Conservation (phyloP, 2,329 filamentous ascomycete species). For the Westerdykella sp. region DNA sequence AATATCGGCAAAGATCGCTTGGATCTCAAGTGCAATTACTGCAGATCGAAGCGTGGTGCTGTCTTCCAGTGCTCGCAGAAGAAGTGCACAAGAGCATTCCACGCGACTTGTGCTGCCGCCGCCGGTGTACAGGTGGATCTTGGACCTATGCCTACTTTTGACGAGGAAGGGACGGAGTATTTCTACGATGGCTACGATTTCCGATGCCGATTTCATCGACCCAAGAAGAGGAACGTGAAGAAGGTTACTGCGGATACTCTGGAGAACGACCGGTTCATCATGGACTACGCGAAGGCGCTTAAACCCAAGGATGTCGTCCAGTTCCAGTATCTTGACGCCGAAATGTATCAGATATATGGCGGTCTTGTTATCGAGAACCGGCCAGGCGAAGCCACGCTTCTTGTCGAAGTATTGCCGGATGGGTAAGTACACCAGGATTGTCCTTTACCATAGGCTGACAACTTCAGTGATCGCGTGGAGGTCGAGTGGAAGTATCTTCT, state of each 20-base stretch:
- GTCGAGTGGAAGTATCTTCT: slow-evolving; percentile 81
- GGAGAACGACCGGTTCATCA: slow-evolving; percentile 64
- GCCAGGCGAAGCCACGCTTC: slow-evolving; percentile 63
- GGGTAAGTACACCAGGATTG: slow-evolving; percentile 52
- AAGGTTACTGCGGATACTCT: slow-evolving; percentile 62
- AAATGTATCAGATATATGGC: slow-evolving; percentile 86
- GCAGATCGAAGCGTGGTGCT: slow-evolving; percentile 87
- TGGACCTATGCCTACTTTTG: slow-evolving; percentile 77
- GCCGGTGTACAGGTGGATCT: slow-evolving; percentile 90
- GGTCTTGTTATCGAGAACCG: slow-evolving; percentile 82
- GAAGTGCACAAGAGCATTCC: slow-evolving; percentile 89
- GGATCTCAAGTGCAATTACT: slow-evolving; percentile 91
- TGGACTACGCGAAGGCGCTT: slow-evolving; percentile 61
- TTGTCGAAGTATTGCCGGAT: slow-evolving; percentile 78
- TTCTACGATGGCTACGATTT: slow-evolving; percentile 89
- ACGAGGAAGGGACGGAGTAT: slow-evolving; percentile 86
- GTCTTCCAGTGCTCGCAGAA: slow-evolving; percentile 96
- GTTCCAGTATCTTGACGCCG: slow-evolving; percentile 67
- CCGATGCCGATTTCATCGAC: slow-evolving; percentile 87
- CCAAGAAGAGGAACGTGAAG: slow-evolving; percentile 80
- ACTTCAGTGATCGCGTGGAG: slow-evolving; percentile 61
- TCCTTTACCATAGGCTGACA: slow-evolving; percentile 9
- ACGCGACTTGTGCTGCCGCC: slow-evolving; percentile 87
- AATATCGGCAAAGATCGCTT: slow-evolving; percentile 79
- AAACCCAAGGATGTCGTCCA: slow-evolving; percentile 74